These are phyloP conservation scores for Dendrocalamus sinicus DNA, from an alignment of 176 grass and related monocot genomes.

Conservation along the genomic window DNA sequence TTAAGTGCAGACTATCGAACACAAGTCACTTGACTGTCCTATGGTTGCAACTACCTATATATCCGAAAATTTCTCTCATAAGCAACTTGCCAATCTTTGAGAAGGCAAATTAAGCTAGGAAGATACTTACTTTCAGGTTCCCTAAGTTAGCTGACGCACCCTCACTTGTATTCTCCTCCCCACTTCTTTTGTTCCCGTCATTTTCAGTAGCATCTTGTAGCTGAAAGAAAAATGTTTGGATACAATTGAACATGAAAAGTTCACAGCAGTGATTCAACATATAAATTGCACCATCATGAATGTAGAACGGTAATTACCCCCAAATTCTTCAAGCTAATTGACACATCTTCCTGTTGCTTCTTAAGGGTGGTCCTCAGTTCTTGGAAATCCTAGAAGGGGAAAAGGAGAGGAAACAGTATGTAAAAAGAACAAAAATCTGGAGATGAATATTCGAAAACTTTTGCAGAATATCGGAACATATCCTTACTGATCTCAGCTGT, in stretches of 20 bases:
- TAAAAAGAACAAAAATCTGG: conserved; percentile 9
- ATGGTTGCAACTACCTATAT: not conserved
- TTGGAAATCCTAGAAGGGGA: conserved; percentile 73
- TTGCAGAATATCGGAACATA: conserved; percentile 17
- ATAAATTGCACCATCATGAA: conserved; percentile 18
- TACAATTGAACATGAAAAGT: not conserved
- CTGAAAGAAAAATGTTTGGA: conserved; percentile 42
- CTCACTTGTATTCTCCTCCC: conserved; percentile 41
- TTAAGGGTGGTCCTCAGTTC: conserved; percentile 89
- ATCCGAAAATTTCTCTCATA: not conserved
- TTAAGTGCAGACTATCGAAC: not conserved
- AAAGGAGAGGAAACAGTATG: conserved; percentile 39
- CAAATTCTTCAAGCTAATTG: conserved; percentile 77
- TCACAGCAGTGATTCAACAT: not conserved
- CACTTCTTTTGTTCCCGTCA: conserved; percentile 39
- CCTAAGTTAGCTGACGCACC: conserved; percentile 34
- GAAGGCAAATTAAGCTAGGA: conserved; percentile 19
- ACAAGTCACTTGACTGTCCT: not conserved
- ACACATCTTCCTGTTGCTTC: conserved; percentile 95
- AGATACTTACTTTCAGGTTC: conserved; percentile 55
- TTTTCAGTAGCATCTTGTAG: conserved; percentile 49
- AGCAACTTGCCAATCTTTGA: conserved; percentile 7
- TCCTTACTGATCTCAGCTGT: conserved; percentile 77
- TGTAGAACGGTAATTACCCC: conserved; percentile 58
- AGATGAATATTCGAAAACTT: not conserved